Conservation (phyloP, 2,329 filamentous ascomycete genomes). For the Fusarium sp. region DNA sequence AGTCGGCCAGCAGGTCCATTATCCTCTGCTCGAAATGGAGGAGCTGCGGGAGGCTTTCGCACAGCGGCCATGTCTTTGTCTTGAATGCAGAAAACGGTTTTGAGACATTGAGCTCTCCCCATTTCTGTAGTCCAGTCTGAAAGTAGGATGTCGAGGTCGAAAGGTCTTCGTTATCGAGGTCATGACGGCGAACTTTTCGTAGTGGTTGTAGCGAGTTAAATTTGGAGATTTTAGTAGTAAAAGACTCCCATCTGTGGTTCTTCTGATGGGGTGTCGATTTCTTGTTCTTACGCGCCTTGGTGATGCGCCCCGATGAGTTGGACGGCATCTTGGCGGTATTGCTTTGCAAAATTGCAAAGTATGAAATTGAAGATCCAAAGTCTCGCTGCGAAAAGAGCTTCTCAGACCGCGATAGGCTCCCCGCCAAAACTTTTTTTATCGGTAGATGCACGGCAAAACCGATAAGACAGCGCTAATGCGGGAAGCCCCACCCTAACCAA, state of each 20-base stretch:
- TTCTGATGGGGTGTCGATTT: slow-evolving; percentile 81
- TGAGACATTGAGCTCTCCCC: slow-evolving; percentile 92
- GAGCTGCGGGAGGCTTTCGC: slow-evolving; percentile 92
- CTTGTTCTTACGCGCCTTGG: slow-evolving; percentile 79
- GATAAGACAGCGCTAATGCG: slow-evolving; percentile 53
- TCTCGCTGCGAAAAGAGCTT: slow-evolving; percentile 46
- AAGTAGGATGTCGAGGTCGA: slow-evolving; percentile 89
- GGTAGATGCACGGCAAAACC: slow-evolving; percentile 54
- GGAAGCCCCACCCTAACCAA: slow-evolving; percentile 49
- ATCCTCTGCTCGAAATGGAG: slow-evolving; percentile 91
- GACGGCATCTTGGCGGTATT: slow-evolving; percentile 69
- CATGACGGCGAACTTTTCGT: slow-evolving; percentile 87
- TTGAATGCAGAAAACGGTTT: slow-evolving; percentile 84
- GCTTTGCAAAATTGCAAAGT: slow-evolving; percentile 45
- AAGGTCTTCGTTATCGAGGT: slow-evolving; percentile 84
- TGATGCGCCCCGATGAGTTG: slow-evolving; percentile 76
- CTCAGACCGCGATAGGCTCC: slow-evolving; percentile 43
- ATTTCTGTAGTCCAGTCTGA: slow-evolving; percentile 84
- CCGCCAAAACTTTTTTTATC: slow-evolving; percentile 55
- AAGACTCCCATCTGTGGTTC: slow-evolving; percentile 92
- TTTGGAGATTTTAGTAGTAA: slow-evolving; percentile 90
- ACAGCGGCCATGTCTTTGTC: slow-evolving; percentile 81
- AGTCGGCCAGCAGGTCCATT: slow-evolving; percentile 80
- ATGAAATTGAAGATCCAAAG: slow-evolving; percentile 40
- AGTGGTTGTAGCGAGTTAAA: slow-evolving; percentile 92